These are phyloP conservation scores for Boletus fagicola DNA, from an alignment of 768 basidiomycete genomes.

Conservation along the genomic window DNA sequence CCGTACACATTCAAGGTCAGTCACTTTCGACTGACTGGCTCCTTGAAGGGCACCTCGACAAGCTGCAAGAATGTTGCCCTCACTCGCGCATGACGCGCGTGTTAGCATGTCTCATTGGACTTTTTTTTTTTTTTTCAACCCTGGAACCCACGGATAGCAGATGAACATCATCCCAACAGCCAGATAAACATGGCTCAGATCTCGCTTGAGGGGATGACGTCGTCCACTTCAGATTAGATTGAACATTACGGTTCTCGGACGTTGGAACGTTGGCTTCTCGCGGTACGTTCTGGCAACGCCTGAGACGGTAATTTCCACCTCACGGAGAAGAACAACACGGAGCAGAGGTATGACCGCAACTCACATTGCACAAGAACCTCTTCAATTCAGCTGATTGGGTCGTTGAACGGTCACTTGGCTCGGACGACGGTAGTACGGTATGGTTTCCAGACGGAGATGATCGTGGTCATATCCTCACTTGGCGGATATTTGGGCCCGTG, in stretches of 20 bases:
- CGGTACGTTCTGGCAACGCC: neutral
- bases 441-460: slow-evolving; percentile 10
- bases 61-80: neutral
- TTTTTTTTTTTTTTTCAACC: too few relatives aligned
- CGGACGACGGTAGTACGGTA: too few relatives aligned
- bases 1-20: neutral
- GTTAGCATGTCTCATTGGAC: neutral
- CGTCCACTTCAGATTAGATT: neutral
- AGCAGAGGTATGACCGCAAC: neutral
- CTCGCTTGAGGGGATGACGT: neutral
- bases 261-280: neutral
- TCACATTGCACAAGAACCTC: neutral
- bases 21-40: neutral
- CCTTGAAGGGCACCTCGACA: neutral
- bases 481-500: slow-evolving; percentile 8
- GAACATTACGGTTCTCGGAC: neutral
- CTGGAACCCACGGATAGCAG: too few relatives aligned
- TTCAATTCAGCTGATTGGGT: neutral
- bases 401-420: neutral
- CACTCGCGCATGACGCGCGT: neutral
- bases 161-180: too few relatives aligned
- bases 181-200: neutral
- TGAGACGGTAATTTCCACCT: neutral
- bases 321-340: neutral
- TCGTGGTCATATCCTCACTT: neutral